Evolutionary conservation across 441 rosid genomes (phyloP).

Genomic region (Aleurites moluccanus): DNA sequence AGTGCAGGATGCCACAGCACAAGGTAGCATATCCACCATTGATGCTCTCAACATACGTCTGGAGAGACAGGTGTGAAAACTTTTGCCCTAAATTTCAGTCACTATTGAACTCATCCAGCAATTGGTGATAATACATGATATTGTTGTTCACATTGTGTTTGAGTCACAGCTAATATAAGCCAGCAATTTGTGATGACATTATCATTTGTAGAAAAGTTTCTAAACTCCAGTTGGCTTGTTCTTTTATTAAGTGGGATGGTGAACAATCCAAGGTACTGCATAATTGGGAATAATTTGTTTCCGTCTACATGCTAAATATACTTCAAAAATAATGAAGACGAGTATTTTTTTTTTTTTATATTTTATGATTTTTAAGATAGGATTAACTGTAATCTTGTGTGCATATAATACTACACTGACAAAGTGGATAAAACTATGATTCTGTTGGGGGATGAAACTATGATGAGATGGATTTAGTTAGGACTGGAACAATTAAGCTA

Average conservation of each 20-base stretch:
- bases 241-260: too few relatives aligned
- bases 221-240: too few relatives aligned
- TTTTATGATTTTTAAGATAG: neutral
- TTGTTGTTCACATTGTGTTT: neutral
- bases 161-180: neutral
- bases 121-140: neutral
- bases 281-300: too few relatives aligned
- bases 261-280: too few relatives aligned
- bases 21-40: slow-evolving; percentile 64
- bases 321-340: neutral
- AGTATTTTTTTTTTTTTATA: neutral
- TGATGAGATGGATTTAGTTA: neutral
- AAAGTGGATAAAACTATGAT: neutral
- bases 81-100: neutral
- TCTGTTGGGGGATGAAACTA: too few relatives aligned
- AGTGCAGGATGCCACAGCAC: slow-evolving; percentile 62
- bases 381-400: neutral
- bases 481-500: neutral
- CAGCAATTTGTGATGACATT: too few relatives aligned
- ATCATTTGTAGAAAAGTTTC: too few relatives aligned
- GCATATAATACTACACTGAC: too few relatives aligned
- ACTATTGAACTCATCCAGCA: neutral
- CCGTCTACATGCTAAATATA: neutral
- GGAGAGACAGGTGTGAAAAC: slow-evolving; percentile 65
- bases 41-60: slow-evolving; percentile 67